Percentiles rank a stretch among this genome's conserved stretches.
phyloP scores from a whole-genome alignment of 1,284 basidiomycete species.

The Ustilago xerochloae region DNA sequence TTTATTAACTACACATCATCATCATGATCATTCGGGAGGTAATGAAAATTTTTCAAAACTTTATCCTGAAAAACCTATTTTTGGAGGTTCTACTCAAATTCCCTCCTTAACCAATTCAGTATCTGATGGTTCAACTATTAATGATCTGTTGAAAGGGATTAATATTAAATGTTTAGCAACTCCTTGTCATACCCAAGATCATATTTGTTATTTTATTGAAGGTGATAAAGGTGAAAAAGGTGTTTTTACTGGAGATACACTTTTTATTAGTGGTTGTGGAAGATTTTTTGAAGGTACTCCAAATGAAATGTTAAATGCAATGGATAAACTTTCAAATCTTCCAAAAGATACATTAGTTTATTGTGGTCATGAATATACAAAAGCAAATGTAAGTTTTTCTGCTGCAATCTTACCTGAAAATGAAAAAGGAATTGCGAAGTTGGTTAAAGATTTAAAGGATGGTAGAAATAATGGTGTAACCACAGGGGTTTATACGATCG shows the following conservation, averaged over 20 bases:
- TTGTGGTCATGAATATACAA: conserved; percentile 78
- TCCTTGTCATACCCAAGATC: conserved; percentile 96
- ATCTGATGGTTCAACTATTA: conserved; percentile 63
- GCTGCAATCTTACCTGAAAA: conserved; percentile 74
- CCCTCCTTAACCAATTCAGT: conserved; percentile 79
- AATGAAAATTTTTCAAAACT: conserved; percentile 73
- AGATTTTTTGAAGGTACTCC: conserved; percentile 94
- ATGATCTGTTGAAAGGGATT: conserved; percentile 34
- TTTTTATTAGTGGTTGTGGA: conserved; percentile 93
- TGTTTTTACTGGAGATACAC: conserved; percentile 94
- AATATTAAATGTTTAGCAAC: conserved; percentile 75
- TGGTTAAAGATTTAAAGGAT: conserved; percentile 66
- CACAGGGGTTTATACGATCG: conserved; percentile 83
- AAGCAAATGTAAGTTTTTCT: conserved; percentile 66
- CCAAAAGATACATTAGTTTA: conserved; percentile 85
- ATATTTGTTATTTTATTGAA: conserved; percentile 87
- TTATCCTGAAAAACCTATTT: conserved; percentile 80
- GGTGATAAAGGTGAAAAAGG: conserved; percentile 71
- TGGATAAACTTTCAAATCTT: conserved; percentile 75
- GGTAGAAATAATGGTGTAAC: conserved; percentile 72
- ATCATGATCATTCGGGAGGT: conserved; percentile 85
- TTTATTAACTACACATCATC: conserved; percentile 65
- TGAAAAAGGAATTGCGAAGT: conserved; percentile 73
- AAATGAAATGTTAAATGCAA: conserved; percentile 85
- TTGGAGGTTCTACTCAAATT: conserved; percentile 82